Percentiles rank a stretch among this genome's conserved stretches.
phyloP scores from a whole-genome alignment of 2,329 filamentous ascomycete species.

The Elsinoe australis region DNA sequence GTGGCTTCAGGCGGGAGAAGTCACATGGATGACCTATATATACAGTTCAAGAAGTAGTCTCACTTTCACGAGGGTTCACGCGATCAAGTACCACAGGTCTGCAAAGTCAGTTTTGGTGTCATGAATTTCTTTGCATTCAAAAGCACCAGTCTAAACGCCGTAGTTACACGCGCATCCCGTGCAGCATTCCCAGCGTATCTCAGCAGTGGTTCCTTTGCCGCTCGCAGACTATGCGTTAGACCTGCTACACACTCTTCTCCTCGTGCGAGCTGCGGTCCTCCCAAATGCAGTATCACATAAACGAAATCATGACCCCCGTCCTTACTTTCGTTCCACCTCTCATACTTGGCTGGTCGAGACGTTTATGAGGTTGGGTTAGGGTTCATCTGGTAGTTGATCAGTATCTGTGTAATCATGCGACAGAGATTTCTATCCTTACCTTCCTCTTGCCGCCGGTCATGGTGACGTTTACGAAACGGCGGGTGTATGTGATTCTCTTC shows the following conservation, averaged over 20 bases:
- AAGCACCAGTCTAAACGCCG: constrained; percentile 16
- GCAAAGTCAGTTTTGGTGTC: too few relatives aligned
- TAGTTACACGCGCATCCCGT: constrained; percentile 16
- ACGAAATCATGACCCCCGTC: background rate
- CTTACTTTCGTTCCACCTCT: background rate
- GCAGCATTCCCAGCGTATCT: constrained; percentile 17
- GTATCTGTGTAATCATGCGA: constrained; percentile 27
- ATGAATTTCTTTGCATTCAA: constrained; percentile 11
- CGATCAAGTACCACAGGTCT: too few relatives aligned
- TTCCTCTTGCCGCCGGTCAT: constrained; percentile 98
- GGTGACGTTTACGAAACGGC: constrained; percentile 97
- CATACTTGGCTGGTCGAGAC: background rate
- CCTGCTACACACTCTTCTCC: constrained; percentile 17
- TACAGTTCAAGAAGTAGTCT: too few relatives aligned
- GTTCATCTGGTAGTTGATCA: constrained; percentile 58
- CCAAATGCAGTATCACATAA: constrained; percentile 13
- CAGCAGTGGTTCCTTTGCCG: constrained; percentile 17
- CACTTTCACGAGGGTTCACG: too few relatives aligned
- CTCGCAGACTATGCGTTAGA: constrained; percentile 11
- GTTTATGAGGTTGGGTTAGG: constrained; percentile 67
- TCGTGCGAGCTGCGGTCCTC: constrained; percentile 10
- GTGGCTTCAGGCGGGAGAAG: too few relatives aligned
- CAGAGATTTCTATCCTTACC: constrained; percentile 49
- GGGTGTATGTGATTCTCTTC: constrained; percentile 94
- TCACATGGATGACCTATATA: background rate